Base-by-base conservation (phyloP, 108 stramenopile genomes). In the Nannochloropsis salina region DNA sequence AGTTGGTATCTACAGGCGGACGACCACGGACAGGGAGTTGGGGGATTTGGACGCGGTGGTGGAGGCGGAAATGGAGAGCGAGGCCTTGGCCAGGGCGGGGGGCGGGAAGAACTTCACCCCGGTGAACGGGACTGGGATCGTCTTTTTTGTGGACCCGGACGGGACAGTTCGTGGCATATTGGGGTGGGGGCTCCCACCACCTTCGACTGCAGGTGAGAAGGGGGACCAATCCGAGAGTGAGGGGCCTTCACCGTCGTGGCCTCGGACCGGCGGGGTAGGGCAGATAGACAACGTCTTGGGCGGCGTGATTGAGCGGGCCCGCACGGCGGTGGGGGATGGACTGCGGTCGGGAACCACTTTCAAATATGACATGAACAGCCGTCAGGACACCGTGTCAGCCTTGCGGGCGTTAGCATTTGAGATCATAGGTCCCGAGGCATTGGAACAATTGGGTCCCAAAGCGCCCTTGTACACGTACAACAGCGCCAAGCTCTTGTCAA, bases 81-180 rank as follows among this genome's bases (percentile, higher is more conserved):
- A 74, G 8, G 61, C 61, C 20, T 8, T 74, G 5, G 22, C 5
- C 22, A 22, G n/a, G 82, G 42, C n/a, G 22, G 20, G 5, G 5
- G 44, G 44, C 6, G 44, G 9, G 11, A 22, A 81, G 12, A 84
- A 84, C 2, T 88, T 88, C 44, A 84, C 84, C 61, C 84, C 87
- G 6, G 87, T 88, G 18, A 84, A 83, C 0, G 87, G 87, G 41
- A 88, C 87, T 43, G 87, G 87, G 44, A 80, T 88, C 45, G 81
- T 88, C 1, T 88, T 88, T 80, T 88, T 84, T 45, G 81, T 74
- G 61, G 61, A 8, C n/a, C 6, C 61, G 4, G 61, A 8, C n/a
- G 61, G 61, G 2, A 74, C 61, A 0, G 4, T 74, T n/a, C 8
- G 61, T 74, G 61, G 61, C 61, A 74, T 74, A 4, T 2, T 74